Evolutionary conservation across 768 basidiomycete genomes (phyloP).

Genomic region (Lanmaoa rubissima): DNA sequence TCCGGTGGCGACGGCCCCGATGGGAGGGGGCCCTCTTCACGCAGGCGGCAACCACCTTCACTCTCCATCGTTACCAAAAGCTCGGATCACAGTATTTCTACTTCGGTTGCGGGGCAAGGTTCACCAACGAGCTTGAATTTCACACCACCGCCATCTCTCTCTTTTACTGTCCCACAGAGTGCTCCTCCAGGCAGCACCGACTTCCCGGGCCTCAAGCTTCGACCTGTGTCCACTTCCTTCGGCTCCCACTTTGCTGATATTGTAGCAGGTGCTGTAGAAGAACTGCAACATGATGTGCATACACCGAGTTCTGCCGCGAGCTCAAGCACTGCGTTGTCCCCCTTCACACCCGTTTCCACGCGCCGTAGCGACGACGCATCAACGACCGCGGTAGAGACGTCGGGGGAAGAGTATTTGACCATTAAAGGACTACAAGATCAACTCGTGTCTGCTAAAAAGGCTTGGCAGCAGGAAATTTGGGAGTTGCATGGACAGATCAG

Average conservation of each 20-base stretch:
- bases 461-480: constrained; percentile 72
- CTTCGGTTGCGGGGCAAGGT: constrained; percentile 12
- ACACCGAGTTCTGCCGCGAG: constrained; percentile 50
- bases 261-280: constrained; percentile 27
- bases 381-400: constrained; percentile 20
- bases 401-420: constrained; percentile 44
- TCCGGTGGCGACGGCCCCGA: constrained; percentile 14
- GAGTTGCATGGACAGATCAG: constrained; percentile 74
- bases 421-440: constrained; percentile 62
- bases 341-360: constrained; percentile 42
- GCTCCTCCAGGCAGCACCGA: constrained; percentile 63
- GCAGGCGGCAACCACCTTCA: constrained; percentile 30
- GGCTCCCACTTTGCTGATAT: constrained; percentile 62
- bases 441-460: constrained; percentile 51
- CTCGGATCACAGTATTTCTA: constrained; percentile 13
- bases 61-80: constrained; percentile 30
- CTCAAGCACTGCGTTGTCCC: constrained; percentile 42
- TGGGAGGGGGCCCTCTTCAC: constrained; percentile 22
- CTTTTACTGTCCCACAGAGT: constrained; percentile 45
- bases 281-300: constrained; percentile 42
- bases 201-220: constrained; percentile 66
- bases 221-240: constrained; percentile 76
- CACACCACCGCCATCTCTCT: constrained; percentile 6
- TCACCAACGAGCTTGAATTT: constrained; percentile 13
- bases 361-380: constrained; percentile 36